Base-by-base conservation (phyloP, 208 protist genomes). In the Wallacemonas sp. region DNA sequence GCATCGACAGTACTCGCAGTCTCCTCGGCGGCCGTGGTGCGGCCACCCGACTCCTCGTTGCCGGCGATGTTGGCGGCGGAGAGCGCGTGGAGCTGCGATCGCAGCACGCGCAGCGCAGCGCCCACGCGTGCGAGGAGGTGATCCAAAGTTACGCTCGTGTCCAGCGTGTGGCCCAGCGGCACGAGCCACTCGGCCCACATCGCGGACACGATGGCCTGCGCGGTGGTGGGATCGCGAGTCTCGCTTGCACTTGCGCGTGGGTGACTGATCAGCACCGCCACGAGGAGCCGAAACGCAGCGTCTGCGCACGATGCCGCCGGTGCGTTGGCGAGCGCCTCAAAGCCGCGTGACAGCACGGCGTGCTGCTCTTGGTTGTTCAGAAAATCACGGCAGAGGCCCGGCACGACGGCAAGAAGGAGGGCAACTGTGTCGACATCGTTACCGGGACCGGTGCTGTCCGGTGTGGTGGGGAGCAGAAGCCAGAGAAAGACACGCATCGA, bases 381-480 rank as follows among this genome's bases (percentile, higher is more conserved):
- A 21, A 29, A 41, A 1, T 39, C 48, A 1, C 62, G 39, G 19
- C 70, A 30, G 17, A 80, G 64, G 2, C 23, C 4, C 8, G 74
- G 74, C 52, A 80, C 23, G 33, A 76, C 8, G 6, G 65, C 36
- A 1, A 80, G 61, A 11, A 72, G 34, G 24, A 76, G 29, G n/a
- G 58, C 43, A 8, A 34, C 36, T 49, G 57, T 70, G 29, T 70
- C 58, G 1, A 8, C 38, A 17, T 62, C 29, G 19, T 26, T 27
- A n/a, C n/a, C n/a, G n/a, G n/a, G n/a, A n/a, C n/a, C n/a, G n/a
- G n/a, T n/a, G n/a, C n/a, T n/a, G n/a, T n/a, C n/a, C 48, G 39
- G 32, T 39, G 6, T 9, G 8, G 52, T 17, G 11, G 26, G 38
- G 5, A 24, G 39, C 11, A 76, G 60, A 0, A 72, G 49, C 66